These are phyloP conservation scores for Mortierella sp. DNA, from an alignment of 371 early-diverging fungal species.

Conservation along the genomic window DNA sequence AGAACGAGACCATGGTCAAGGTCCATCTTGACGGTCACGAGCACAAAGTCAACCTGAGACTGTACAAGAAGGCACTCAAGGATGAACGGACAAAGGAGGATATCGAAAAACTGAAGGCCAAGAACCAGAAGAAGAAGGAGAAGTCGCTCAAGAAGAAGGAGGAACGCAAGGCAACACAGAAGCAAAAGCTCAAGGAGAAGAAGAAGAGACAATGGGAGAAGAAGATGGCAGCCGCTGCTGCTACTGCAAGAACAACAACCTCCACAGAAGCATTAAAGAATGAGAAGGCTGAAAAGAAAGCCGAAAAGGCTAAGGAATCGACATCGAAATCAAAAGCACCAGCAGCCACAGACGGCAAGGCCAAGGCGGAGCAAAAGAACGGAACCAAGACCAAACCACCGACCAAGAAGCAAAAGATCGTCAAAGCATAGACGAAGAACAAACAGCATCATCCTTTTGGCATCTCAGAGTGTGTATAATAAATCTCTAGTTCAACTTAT, in stretches of 20 bases:
- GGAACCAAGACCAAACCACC: constrained; percentile 27
- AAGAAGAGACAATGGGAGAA: constrained; percentile 52
- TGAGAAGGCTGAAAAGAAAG: constrained; percentile 24
- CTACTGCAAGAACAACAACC: constrained; percentile 2
- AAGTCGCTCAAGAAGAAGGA: constrained; percentile 46
- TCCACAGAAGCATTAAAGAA: neutral
- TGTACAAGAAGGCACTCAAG: constrained; percentile 45
- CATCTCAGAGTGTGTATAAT: constrained; percentile 3
- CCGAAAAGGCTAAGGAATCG: neutral
- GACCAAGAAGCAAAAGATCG: constrained; percentile 45
- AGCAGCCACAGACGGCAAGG: constrained; percentile 11
- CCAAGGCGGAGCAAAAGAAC: constrained; percentile 10
- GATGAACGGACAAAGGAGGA: constrained; percentile 40
- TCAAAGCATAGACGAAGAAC: constrained; percentile 22
- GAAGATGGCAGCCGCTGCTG: constrained; percentile 41
- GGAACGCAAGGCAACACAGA: constrained; percentile 30
- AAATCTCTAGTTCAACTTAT: too few species aligned
- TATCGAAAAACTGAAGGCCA: constrained; percentile 30
- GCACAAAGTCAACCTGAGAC: constrained; percentile 39
- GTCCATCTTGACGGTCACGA: constrained; percentile 48
- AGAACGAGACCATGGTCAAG: constrained; percentile 50
- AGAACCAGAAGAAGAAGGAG: constrained; percentile 47
- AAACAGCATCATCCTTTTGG: neutral
- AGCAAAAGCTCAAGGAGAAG: constrained; percentile 53
- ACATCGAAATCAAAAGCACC: neutral